Conservation (phyloP, 768 basidiomycete genomes). For the Kwoniella dendrophila region DNA sequence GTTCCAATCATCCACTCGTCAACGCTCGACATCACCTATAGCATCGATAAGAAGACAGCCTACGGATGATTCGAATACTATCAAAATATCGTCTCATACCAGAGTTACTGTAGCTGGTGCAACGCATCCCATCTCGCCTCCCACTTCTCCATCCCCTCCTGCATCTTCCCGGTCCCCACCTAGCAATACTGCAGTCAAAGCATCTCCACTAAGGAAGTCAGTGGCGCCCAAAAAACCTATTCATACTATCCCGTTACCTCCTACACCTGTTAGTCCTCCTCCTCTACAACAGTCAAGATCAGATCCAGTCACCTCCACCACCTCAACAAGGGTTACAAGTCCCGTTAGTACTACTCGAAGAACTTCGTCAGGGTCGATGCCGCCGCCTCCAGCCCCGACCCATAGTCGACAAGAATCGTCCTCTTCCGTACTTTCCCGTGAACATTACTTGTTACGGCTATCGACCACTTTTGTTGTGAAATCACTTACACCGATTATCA, state of each 20-base stretch:
- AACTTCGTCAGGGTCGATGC: conserved; percentile 1
- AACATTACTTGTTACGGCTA: conserved; percentile 47
- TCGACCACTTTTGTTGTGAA: conserved; percentile 44
- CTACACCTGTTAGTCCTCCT: conserved; percentile 1
- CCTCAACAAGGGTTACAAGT: neutral
- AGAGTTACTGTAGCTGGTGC: neutral
- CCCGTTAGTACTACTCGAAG: neutral
- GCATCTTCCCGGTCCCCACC: neutral
- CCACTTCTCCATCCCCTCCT: neutral
- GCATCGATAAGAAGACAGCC: neutral
- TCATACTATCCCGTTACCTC: neutral
- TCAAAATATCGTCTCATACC: neutral
- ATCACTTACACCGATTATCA: conserved; percentile 38
- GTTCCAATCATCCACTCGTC: conserved; percentile 14
- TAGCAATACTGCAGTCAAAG: neutral
- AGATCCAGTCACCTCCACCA: neutral
- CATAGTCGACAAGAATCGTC: conserved; percentile 17
- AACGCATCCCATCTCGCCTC: neutral
- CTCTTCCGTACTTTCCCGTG: conserved; percentile 26
- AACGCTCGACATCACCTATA: neutral
- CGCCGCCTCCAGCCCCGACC: conserved; percentile 13
- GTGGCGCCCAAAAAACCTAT: neutral
- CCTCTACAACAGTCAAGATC: conserved; percentile 9
- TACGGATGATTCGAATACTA: neutral
- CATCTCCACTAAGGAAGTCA: neutral